Conservation (phyloP, 345 rosid species). For the Camelina sativa region DNA sequence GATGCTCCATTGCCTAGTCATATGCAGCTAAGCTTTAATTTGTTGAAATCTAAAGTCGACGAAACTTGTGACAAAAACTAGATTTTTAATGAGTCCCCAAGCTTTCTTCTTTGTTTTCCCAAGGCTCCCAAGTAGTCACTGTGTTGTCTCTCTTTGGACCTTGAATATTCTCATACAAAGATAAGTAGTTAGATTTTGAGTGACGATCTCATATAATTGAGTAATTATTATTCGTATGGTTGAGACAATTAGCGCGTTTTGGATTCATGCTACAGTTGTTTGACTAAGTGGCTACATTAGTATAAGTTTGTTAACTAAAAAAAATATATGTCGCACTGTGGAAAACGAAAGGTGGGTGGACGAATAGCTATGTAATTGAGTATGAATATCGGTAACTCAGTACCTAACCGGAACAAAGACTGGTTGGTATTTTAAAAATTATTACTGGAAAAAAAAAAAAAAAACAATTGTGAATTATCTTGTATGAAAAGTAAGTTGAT, state of each 20-base stretch:
- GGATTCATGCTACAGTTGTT: constrained; percentile 5
- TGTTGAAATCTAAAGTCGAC: constrained; percentile 51
- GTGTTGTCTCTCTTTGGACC: not conserved
- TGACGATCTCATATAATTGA: not conserved
- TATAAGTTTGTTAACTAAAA: not conserved
- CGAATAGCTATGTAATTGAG: not conserved
- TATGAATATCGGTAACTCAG: not conserved
- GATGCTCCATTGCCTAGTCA: constrained; percentile 83
- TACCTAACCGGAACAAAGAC: constrained; percentile 18
- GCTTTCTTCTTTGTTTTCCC: constrained; percentile 1
- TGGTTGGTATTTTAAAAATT: not conserved
- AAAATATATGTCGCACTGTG: not conserved
- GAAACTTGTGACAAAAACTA: constrained; percentile 28
- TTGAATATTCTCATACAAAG: constrained; percentile 16
- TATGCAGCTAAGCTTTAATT: constrained; percentile 79
- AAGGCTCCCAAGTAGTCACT: constrained; percentile 4
- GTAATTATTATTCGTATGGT: not conserved
- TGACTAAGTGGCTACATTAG: not conserved
- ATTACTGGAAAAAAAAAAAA: not conserved
- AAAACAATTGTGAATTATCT: constrained; percentile 8
- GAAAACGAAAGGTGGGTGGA: constrained; percentile 29
- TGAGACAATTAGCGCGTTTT: not conserved
- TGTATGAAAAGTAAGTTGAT: not conserved
- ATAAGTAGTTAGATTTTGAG: not conserved
- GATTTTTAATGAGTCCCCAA: not conserved